A percentile compares a stretch with the other conserved stretches of the same genome.
Conservation (phyloP, 2,329 filamentous ascomycete genomes). For the Botrytis deweyae region DNA sequence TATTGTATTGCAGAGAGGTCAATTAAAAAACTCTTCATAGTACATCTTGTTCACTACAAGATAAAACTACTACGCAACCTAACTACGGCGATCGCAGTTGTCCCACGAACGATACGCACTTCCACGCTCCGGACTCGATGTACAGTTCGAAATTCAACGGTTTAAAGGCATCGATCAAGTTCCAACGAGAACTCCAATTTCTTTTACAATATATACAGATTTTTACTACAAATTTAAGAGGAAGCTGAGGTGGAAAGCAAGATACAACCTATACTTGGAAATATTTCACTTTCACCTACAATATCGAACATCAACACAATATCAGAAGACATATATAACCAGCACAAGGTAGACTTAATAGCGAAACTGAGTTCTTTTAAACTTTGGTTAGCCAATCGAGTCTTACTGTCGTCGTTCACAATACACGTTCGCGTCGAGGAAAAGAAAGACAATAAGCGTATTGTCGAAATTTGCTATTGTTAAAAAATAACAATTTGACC, state of each 20-base stretch:
- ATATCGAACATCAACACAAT: neutral
- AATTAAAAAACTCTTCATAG: neutral
- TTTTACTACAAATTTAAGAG: conserved; percentile 17
- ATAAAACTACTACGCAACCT: neutral
- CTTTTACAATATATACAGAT: conserved; percentile 34
- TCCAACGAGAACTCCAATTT: conserved; percentile 31
- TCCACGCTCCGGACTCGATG: conserved; percentile 27
- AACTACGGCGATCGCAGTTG: neutral
- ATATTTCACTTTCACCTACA: neutral
- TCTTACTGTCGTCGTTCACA: neutral
- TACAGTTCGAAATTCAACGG: conserved; percentile 24
- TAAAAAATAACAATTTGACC: neutral
- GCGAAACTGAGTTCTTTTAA: neutral
- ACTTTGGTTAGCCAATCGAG: neutral
- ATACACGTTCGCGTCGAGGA: neutral
- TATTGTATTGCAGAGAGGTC: neutral
- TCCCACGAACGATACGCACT: neutral
- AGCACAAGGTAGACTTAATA: neutral
- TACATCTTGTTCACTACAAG: neutral
- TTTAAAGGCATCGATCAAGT: conserved; percentile 29
- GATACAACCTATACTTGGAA: neutral
- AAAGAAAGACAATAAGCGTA: neutral
- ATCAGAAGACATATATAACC: neutral
- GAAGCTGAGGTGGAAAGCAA: conserved; percentile 22
- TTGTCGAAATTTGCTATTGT: neutral